Evolutionary conservation across 495 filamentous ascomycete species (phyloP), one percentile per base, ranked within the genome.

Genomic region (Choiromyces venosus): DNA sequence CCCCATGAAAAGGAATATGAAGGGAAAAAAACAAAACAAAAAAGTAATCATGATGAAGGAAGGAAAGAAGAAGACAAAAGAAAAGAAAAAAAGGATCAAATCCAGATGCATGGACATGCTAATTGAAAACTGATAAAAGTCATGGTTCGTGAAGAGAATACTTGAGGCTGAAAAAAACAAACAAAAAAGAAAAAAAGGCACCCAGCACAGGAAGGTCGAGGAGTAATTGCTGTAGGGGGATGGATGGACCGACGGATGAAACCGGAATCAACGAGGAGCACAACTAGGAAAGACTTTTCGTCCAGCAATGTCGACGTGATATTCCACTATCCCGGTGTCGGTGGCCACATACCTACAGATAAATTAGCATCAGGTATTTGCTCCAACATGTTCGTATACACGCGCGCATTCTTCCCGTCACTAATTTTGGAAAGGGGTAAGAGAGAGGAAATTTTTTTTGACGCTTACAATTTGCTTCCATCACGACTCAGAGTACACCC

Each of bases 381-480:
- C 25, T 33, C 52, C 25, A 56, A 29, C 46, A 61, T 33, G 52
- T 56, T 25, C 8, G 9, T n/a, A n/a, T n/a, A n/a, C 46, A 42
- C 10, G 6, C 52, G 12, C n/a, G 8, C 25, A 61, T 9, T 29
- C 25, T 33, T 6, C 25, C 52, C 12, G 25, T 61, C 25, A 33
- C 52, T 29, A 33, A 12, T 18, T 61, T 29, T 61, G 25, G 52
- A 33, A 61, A 29, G 52, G 52, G 25, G 9, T 8, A 9, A 61
- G 3, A 33, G 2, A 29, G 1, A 12, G 16, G 25, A 52, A 40
- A 29, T 35, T 7, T 44, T 61, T 66, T 19, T 29, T 10, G 39
- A 16, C 42, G 75, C 79, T 74, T 67, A 81, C 80, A 81, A 52
- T 39, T 79, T 81, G n/a, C 74, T 79, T n/a, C 80, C 80, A 69